Evolutionary conservation across 202 grass and related monocot species (phyloP), one percentile per base, ranked within the genome.

Genomic region (Schoenoplectus triqueter): DNA sequence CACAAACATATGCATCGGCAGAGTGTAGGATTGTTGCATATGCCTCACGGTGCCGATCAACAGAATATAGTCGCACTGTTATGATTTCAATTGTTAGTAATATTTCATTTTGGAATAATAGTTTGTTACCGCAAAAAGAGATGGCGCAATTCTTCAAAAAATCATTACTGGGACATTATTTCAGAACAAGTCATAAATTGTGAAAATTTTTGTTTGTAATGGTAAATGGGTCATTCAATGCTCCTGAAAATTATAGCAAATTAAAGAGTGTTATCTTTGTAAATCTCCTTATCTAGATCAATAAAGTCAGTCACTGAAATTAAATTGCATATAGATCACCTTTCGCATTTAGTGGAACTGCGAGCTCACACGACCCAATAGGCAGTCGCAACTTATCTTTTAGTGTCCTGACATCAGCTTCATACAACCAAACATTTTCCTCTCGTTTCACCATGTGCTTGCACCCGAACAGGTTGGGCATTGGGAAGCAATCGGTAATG

Each of bases 1-100:
- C 94, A 66, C 94, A 97, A 2, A 97, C 91, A 74, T 97, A 97
- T 4, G 66, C 69, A 49, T 92, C 86, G 8, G 88, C 90, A 2
- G 91, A 93, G 86, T 97, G 94, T 46, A 97, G 80, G 57, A 97
- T 91, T 3, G 94, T 97, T 5, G 82, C 94, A 17, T 97, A 97
- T 0, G 94, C 94, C 59, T 93, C 89, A 11, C 86, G 86, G 0
- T 40, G 61, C 19, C 82, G 49, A 22, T 64, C 78, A 69, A 88
- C 82, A 7, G 89, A 86, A 71, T 83, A 88, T 69, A 86, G 6
- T 42, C 86, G 77, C 18, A 39, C 86, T 90, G 89, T 22, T 15
- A 54, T 64, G 19, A 20, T 78, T 85, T 64, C 0, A 73, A 85
- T 3, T 63, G 54, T 61, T 21, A 85, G n/a, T 47, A 76, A 85